phyloP scores from a whole-genome alignment of 2,329 filamentous ascomycete genomes.

The Cordyceps fumosorosea region DNA sequence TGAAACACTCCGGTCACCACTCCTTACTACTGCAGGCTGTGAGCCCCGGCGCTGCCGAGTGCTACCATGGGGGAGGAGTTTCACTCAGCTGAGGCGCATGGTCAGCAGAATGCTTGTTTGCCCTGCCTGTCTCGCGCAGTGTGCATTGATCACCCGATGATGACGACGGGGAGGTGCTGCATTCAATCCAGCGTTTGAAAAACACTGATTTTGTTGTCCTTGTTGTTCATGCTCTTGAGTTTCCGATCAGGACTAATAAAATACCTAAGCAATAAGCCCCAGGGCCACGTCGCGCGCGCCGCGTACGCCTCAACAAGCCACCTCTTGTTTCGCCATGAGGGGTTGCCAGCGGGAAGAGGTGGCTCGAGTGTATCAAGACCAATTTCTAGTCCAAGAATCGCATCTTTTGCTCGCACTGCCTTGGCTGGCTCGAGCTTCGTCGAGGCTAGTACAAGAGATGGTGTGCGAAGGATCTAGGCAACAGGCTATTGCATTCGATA shows the following conservation, averaged over 20 bases:
- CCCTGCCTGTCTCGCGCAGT: not conserved
- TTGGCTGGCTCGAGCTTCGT: not conserved
- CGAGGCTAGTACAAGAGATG: too few relatives aligned
- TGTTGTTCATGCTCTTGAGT: not conserved
- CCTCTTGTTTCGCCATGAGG: constrained; percentile 1
- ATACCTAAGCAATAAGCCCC: not conserved
- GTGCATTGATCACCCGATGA: not conserved
- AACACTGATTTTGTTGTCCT: too few relatives aligned
- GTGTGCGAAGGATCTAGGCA: too few relatives aligned
- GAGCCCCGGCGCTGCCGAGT: not conserved
- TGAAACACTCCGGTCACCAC: not conserved
- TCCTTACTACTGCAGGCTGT: too few relatives aligned
- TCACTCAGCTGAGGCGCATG: not conserved
- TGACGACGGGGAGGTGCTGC: not conserved
- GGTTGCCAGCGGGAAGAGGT: not conserved
- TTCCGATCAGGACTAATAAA: not conserved
- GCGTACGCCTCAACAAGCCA: not conserved
- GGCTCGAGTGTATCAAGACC: not conserved
- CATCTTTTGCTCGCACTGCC: not conserved
- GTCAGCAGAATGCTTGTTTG: not conserved
- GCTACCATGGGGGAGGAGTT: not conserved
- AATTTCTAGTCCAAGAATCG: not conserved
- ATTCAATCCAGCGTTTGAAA: not conserved
- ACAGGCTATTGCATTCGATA: too few relatives aligned
- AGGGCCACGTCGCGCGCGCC: not conserved